Evolutionary conservation across 352 stramenopile genomes (phyloP), one percentile per base, ranked within the genome.

Genomic region (Pythium vanterpoolii): DNA sequence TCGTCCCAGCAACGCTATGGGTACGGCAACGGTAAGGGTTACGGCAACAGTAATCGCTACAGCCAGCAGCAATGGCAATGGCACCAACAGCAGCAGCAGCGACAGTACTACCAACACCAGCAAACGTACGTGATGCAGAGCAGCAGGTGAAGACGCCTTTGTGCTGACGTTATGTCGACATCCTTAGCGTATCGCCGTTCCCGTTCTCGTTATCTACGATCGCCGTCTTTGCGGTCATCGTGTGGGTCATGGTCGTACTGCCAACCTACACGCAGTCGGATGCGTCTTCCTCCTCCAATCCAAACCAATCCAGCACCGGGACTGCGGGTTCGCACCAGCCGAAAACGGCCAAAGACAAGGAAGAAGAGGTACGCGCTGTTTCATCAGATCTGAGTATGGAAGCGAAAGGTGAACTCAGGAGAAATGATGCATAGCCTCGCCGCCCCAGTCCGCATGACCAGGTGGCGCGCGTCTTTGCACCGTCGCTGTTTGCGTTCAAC

Each of bases 401-500:
- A 9, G 33, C 33, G 5, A 38, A 38, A 38, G 3, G 18, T 42
- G 40, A 48, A 28, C 42, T 48, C 11, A 30, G 6, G 8, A 10
- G 18, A 26, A n/a, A 21, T n/a, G n/a, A 48, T 33, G 5, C 4
- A 34, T 31, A 30, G 16, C 28, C 19, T 19, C 44, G 43, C 16
- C 60, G 50, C 36, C 18, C 45, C 11, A 69, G 62, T 28, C 64
- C 75, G 8, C 67, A 89, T 28, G 55, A 58, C 23, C 76, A 86
- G 48, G 38, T 93, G 24, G 80, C 80, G 0, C 87, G 84, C 21
- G 72, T 88, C 33, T 89, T 90, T 56, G 72, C 80, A 13, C 83
- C 83, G 45, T 93, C 83, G 0, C 77, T 77, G 34, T 86, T 77
- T 58, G 75, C 77, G 56, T 74, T 93, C 38, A 87, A 88, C 14